These are phyloP conservation scores for Rhodofomes roseus DNA, from an alignment of 1,284 basidiomycete species.

Conservation along the genomic window DNA sequence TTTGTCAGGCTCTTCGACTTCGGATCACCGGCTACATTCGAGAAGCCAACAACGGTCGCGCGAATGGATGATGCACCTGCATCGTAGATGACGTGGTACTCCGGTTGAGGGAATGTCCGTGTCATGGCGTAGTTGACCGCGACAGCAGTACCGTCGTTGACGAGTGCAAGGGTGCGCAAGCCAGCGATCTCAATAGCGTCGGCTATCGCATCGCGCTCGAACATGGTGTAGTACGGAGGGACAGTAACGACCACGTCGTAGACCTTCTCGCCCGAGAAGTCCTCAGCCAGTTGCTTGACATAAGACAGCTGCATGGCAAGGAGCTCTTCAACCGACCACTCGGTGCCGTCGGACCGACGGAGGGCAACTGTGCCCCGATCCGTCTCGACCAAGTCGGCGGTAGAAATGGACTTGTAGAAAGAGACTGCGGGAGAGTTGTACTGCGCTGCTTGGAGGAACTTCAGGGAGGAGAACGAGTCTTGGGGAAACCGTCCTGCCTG, in stretches of 20 bases:
- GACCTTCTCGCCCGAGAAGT: conserved; percentile 72
- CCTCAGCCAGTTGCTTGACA: conserved; percentile 85
- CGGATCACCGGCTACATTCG: conserved; percentile 42
- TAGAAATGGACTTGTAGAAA: conserved; percentile 66
- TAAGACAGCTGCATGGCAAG: conserved; percentile 94
- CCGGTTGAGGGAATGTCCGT: conserved; percentile 75
- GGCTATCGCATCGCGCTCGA: conserved; percentile 83
- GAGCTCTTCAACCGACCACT: conserved; percentile 87
- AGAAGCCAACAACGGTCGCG: conserved; percentile 85
- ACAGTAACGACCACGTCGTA: conserved; percentile 83
- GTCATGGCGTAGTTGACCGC: conserved; percentile 98
- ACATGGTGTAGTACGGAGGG: conserved; percentile 84
- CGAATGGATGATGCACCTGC: conserved; percentile 86
- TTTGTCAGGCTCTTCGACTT: conserved; percentile 46
- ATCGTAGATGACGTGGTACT: conserved; percentile 93
- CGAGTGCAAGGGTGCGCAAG: conserved; percentile 76
- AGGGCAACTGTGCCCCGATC: conserved; percentile 58
- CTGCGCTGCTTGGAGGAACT: conserved; percentile 81
- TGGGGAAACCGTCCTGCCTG: conserved; percentile 89
- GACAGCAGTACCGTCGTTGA: conserved; percentile 92
- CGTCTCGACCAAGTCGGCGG: conserved; percentile 56
- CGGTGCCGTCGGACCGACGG: conserved; percentile 54
- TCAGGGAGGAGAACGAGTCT: conserved; percentile 85
- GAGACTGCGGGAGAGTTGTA: conserved; percentile 58
- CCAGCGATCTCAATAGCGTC: conserved; percentile 93